Evolutionary conservation across 176 grass and related monocot genomes (phyloP).

Genomic region (Musa itinerans): DNA sequence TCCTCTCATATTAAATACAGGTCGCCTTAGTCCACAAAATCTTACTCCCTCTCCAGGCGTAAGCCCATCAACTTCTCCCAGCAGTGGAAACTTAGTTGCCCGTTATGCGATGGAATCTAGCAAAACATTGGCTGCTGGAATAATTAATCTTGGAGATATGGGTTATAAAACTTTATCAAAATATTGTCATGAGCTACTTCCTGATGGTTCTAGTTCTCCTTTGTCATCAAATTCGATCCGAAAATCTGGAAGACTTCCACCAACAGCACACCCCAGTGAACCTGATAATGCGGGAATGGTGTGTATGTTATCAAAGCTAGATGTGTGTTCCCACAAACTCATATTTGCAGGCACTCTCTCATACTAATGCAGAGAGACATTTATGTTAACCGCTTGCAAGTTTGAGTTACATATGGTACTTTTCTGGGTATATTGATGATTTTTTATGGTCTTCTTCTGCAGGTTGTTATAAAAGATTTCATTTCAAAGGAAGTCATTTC

Average conservation of each 20-base stretch:
- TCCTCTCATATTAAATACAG: conserved; percentile 65
- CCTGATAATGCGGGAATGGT: conserved; percentile 98
- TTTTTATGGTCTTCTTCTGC: conserved; percentile 18
- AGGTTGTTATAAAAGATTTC: conserved; percentile 97
- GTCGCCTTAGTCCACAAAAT: conserved; percentile 88
- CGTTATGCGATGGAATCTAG: conserved; percentile 98
- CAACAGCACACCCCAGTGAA: conserved; percentile 67
- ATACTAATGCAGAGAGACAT: conserved; percentile 60
- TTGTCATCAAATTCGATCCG: conserved; percentile 82
- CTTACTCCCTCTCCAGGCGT: conserved; percentile 88
- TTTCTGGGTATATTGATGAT: conserved; percentile 10
- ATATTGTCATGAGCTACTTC: conserved; percentile 87
- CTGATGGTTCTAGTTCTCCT: conserved; percentile 85
- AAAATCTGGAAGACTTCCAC: conserved; percentile 63
- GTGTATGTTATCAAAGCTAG: conserved; percentile 14
- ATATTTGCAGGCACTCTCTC: conserved; percentile 26
- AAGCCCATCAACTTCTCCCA: conserved; percentile 87
- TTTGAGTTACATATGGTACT: conserved; percentile 24
- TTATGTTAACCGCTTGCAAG: conserved; percentile 3
- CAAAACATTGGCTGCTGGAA: conserved; percentile 92
- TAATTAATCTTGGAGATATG: conserved; percentile 94
- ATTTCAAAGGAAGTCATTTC: conserved; percentile 71
- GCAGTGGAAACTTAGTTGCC: conserved; percentile 86
- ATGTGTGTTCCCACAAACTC: conserved; percentile 18
- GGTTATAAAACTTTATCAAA: conserved; percentile 92